A percentile compares a stretch with the other conserved stretches of the same genome.
phyloP scores from a whole-genome alignment of 139 green algal genomes.

The Tetradesmus obliquus region DNA sequence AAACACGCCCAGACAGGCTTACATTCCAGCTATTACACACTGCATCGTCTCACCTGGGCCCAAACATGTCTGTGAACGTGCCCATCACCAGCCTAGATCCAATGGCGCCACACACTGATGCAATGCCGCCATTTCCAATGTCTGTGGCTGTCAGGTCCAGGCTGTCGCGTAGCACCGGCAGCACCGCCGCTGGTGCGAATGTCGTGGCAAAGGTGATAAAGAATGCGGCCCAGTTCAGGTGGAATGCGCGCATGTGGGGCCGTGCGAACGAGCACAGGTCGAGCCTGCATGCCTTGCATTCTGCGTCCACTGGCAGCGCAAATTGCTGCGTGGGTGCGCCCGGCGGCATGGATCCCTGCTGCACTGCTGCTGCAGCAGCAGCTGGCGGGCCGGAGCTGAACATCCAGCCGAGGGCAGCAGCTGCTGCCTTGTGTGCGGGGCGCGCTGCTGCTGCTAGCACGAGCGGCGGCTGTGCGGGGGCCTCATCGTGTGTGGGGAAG shows the following conservation, averaged over 20 bases:
- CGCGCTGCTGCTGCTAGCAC: neutral
- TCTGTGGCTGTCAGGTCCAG: slow-evolving; percentile 34
- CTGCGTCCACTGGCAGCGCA: slow-evolving; percentile 41
- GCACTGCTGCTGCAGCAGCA: neutral
- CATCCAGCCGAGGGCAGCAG: neutral
- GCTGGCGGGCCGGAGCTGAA: no score
- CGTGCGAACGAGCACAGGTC: neutral
- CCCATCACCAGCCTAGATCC: slow-evolving; percentile 69
- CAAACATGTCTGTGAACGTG: slow-evolving; percentile 78
- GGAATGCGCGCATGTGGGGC: slow-evolving; percentile 54
- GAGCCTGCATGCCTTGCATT: slow-evolving; percentile 30
- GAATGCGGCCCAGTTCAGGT: slow-evolving; percentile 57
- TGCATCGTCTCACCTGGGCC: slow-evolving; percentile 39
- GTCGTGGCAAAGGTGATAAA: slow-evolving; percentile 75
- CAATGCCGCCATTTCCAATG: slow-evolving; percentile 55
- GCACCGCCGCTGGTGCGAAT: slow-evolving; percentile 72
- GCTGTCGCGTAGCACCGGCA: slow-evolving; percentile 57
- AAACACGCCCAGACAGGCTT: no score
- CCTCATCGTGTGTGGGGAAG: neutral
- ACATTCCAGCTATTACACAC: no score
- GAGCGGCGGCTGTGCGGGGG: neutral
- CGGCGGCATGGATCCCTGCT: neutral
- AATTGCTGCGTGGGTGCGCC: slow-evolving; percentile 1
- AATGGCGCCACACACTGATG: slow-evolving; percentile 68
- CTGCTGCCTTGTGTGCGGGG: neutral